Base-by-base conservation (phyloP, 2,329 filamentous ascomycete genomes). In the Fusarium subglutinans region DNA sequence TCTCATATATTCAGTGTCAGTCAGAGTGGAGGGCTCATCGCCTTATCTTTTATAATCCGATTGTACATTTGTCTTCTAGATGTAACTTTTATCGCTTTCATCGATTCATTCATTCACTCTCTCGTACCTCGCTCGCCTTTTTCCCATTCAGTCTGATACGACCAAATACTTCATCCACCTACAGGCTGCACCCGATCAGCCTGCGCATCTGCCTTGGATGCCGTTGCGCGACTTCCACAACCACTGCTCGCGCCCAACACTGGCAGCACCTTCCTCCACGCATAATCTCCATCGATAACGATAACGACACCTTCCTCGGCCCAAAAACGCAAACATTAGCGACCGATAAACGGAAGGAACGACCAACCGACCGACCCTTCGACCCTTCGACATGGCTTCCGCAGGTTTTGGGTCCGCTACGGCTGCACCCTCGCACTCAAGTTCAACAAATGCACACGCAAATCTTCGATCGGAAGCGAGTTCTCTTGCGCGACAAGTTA, bases 381-480 rank as follows among this genome's bases (percentile, higher is more conserved):
- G 59, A 50, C 50, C 41, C 43, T 60, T 74, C 71, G 59, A 50
- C 50, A 79, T 78, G 77, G 72, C 77, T 26, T 79, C 77, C 41
- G 69, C 76, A 30, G 73, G 76, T n/a, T 66, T 76, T 41, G 76
- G 74, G 56, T 70, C 72, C 57, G 63, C 63, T 60, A 71, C 75
- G 48, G 69, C 68, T 28, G 48, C 67, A 41, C 63, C 63, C 61
- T 63, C 66, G 51, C 56, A 67, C 53, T 75, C 73, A 35, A 35
- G 14, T 35, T 35, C 33, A 55, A 14, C 51, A n/a, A 55, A 18
- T 50, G 55, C 60, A 60, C 55, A 62, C 65, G 67, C 76, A 45
- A 81, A 83, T 59, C 73, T 82, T 55, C 79, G 79, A 64, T 78
- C 80, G 37, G 88, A 90, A 63, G 84, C 87, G 67, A 80, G 83